A percentile compares a stretch with the other conserved stretches of the same genome.
Conservation (phyloP, 805 yeast genomes). For the Ogataea henricii region DNA sequence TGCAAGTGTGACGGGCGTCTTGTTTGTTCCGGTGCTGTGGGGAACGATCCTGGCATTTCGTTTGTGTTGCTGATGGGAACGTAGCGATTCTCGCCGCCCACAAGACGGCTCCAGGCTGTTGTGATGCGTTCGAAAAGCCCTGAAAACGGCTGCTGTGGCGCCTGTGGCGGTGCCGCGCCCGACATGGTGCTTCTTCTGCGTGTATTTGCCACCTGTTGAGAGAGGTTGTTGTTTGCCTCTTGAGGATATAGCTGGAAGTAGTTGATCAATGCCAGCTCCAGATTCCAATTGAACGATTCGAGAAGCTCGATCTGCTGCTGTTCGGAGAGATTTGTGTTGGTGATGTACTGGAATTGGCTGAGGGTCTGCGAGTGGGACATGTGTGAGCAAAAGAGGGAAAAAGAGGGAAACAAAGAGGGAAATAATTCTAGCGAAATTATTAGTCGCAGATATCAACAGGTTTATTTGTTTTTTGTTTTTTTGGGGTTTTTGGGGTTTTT, state of each 20-base stretch:
- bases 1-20: slow-evolving; percentile 28
- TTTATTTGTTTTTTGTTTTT: no score
- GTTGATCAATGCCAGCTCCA: slow-evolving; percentile 28
- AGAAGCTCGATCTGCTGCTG: slow-evolving; percentile 24
- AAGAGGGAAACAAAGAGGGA: background rate
- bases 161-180: background rate
- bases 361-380: slow-evolving; percentile 22
- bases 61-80: slow-evolving; percentile 9
- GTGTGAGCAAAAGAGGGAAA: background rate
- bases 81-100: slow-evolving; percentile 4
- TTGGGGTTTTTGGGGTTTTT: no score
- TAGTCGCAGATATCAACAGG: no score
- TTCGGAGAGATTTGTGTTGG: slow-evolving; percentile 17
- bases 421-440: no score
- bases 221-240: slow-evolving; percentile 16
- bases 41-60: slow-evolving; percentile 29
- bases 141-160: background rate
- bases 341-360: slow-evolving; percentile 23
- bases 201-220: slow-evolving; percentile 11
- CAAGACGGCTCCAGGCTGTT: slow-evolving; percentile 6
- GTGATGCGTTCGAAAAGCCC: background rate
- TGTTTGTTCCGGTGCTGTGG: slow-evolving; percentile 5
- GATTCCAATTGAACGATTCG: slow-evolving; percentile 28
- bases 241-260: slow-evolving; percentile 28
- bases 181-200: slow-evolving; percentile 12